Base-by-base conservation (phyloP, 2,329 filamentous ascomycete genomes). In the Beauveria scarabaeidicola region DNA sequence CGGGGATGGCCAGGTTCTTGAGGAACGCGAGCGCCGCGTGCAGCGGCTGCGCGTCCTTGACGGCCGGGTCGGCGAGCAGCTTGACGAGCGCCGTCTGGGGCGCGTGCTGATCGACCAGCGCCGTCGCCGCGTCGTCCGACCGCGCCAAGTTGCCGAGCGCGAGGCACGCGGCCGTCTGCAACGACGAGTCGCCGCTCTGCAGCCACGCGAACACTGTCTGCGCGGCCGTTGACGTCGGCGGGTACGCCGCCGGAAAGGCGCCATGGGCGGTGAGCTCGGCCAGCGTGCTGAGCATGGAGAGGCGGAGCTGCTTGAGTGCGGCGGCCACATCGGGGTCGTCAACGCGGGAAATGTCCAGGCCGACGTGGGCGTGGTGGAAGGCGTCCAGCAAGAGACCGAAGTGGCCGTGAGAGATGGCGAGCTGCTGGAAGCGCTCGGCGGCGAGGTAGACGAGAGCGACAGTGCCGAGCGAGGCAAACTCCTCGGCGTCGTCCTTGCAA, bases 1-100 rank as follows among this genome's bases (percentile, higher is more conserved):
- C 60, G 0, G 83, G 81, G 54, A 87, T 82, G 27, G 84, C 81
- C 9, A 87, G 78, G 67, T 87, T 87, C 69, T 85, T 86, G 61
- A 86, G 77, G 65, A 86, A 85, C 8, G 82, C 80, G 19, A 87
- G 73, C 2, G 76, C 73, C 1, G 82, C 77, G 66, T 86, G 83
- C 0, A 84, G 73, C 17, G 84, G 77, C 62, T 85, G 81, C 1
- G 77, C 68, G 62, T 80, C 75, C 8, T 65, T 69, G 44, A 78
- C 67, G 9, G 70, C 64, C 0, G 73, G 65, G 27, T 78, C 69
- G 9, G 73, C 67, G 21, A 86, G 70, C 17, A 82, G 68, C 1
- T 67, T 59, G 51, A 78, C 67, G 2, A 87, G 72, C 0, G 78
- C 75, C 8, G 75, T 66, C 60, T 77, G 74, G 4, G 74, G 74